phyloP scores from a whole-genome alignment of 2,329 filamentous ascomycete species.

The Cylindrodendrum hubeiense region DNA sequence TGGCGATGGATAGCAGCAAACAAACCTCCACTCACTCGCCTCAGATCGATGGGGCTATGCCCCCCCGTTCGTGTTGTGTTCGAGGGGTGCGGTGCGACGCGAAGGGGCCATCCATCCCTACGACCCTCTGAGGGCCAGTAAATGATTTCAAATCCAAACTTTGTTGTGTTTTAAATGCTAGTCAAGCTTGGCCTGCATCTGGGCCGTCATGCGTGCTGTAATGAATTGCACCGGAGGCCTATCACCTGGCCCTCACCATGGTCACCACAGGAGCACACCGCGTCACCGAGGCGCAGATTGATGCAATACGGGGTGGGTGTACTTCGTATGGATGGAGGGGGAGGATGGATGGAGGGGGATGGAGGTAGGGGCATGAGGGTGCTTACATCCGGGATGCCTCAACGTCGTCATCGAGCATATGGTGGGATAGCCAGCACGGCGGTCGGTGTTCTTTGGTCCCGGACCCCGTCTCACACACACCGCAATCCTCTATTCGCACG shows the following conservation, averaged over 20 bases:
- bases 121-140: conserved; percentile 2
- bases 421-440: not conserved
- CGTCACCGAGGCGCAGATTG: conserved; percentile 12
- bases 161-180: conserved; percentile 10
- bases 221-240: not conserved
- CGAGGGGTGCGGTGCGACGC: not conserved
- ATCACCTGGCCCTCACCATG: too few relatives aligned
- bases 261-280: not conserved
- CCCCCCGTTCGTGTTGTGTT: not conserved
- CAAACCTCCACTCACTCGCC: not conserved
- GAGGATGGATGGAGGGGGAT: not conserved
- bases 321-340: too few relatives aligned
- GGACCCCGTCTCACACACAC: conserved; percentile 7
- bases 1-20: conserved; percentile 1
- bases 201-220: not conserved
- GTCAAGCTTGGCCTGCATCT: conserved; percentile 12
- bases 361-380: not conserved
- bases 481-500: not conserved
- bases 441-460: not conserved
- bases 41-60: conserved; percentile 20
- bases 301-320: conserved; percentile 2
- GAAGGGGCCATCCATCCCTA: not conserved
- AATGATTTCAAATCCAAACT: conserved; percentile 1
- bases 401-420: conserved; percentile 7
- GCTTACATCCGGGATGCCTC: not conserved